Base-by-base conservation (phyloP, 345 rosid genomes). In the Camelina sativa region DNA sequence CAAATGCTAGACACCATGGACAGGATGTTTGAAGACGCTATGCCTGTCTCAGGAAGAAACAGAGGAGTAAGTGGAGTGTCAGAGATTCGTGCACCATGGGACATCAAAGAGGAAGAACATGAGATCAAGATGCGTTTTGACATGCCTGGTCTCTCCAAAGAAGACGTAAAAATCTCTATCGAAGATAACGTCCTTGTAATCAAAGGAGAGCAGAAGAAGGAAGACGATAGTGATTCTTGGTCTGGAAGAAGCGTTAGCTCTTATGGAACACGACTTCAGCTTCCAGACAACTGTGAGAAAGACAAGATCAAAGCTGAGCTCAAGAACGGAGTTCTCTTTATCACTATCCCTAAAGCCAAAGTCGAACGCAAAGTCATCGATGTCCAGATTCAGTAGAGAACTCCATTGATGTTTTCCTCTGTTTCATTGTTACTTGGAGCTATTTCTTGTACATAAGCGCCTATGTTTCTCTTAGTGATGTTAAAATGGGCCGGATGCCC, bases 1-100 rank as follows among this genome's bases (percentile, higher is more conserved):
- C 96, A 89, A 30, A 91, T 93, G 97, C 28, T 93, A 2, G 87
- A 88, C 81, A 77, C 96, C 0, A 84, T 91, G 91, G 97, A 93
- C 83, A 73, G 86, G 30, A 53, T 93, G 13, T 84, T 93, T 13
- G 96, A 83, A 22, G 96, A 86, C 38, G 50, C 84, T 0, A 65
- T 85, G 86, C 48, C 74, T 11, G 23, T 79, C 17, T 81, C 86
- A 0, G 82, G 84, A 43, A 67, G 80, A 20, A 80, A 37, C 76
- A 65, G 81, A 53, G 65, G 74, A 20, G 73, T 32, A 10, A 78
- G 10, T 46, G 71, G 76, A 38, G 76, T 15, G 28, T 40, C 80
- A 2, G 91, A 78, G 15, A 77, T 82, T 3, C 85, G 93, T 3
- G 71, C 85, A 0, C 98, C 97, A 0, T 93, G 98, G 96, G 98